Base-by-base conservation (phyloP, 371 early-diverging fungal genomes). In the Lichtheimia ramosa region DNA sequence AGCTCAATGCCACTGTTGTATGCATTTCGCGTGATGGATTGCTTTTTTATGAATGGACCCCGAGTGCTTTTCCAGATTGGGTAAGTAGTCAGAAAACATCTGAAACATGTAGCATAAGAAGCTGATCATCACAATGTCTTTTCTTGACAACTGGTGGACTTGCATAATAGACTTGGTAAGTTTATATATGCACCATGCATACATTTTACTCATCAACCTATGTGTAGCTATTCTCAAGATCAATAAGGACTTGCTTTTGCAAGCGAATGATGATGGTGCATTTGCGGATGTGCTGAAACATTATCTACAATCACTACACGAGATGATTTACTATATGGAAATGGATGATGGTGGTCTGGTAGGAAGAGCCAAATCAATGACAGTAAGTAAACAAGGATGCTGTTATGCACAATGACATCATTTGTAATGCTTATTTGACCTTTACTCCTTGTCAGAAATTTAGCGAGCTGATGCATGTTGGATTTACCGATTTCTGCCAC, bases 31-130 rank as follows among this genome's bases (percentile, higher is more conserved):
- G 87, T 98, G 25, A 69, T 98, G 53, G 98, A 98, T 82, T 95
- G 94, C 67, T 90, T 94, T 64, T 94, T 94, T 69, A 85, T 96
- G 83, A 96, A 96, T 63, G 97, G 98, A 0, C 95, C 97, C 4
- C 87, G 87, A 59, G 82, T 95, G 23, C 76, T 98, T 24, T 98
- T 98, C 74, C 96, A 94, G 72, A 87, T 98, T 52, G 94, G 94
- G 77, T 73, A 69, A 64, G 82, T 70, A 52, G 42, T 12, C 10
- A 41, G 21, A 7, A 7, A 46, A 13, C 34, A 34, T 34, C 8
- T 34, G 10, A 34, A 34, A 34, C 34, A 34, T 34, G 34, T n/a
- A n/a, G n/a, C 34, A 34, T 10, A 34, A 34, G 34, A 34, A 34
- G 34, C 34, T 34, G 10, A 34, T 34, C 34, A n/a, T 8, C 34